Conservation (phyloP, 176 grass and related monocot genomes). For the Eremochloa ophiuroides region DNA sequence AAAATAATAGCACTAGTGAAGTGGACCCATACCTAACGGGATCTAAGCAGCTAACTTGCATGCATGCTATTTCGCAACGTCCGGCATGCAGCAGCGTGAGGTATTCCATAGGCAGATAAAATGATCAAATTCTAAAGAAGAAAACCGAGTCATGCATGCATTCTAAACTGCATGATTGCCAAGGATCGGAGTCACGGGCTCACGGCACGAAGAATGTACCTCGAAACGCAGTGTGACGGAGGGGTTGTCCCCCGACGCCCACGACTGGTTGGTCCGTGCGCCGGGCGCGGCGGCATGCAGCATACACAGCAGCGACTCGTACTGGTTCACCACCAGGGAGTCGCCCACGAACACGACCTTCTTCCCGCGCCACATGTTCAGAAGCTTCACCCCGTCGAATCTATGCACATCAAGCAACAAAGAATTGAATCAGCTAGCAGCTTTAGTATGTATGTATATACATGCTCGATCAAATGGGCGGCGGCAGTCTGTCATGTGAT, state of each 20-base stretch:
- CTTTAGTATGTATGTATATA: too few relatives aligned
- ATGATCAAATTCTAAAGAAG: too few relatives aligned
- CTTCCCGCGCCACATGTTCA: slow-evolving; percentile 63
- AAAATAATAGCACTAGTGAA: too few relatives aligned
- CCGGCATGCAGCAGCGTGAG: too few relatives aligned
- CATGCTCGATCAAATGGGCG: neutral
- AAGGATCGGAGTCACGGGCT: too few relatives aligned
- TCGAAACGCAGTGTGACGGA: slow-evolving; percentile 42
- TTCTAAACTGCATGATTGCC: too few relatives aligned
- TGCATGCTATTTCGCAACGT: too few relatives aligned
- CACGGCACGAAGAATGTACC: slow-evolving; percentile 19
- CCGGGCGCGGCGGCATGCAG: slow-evolving; percentile 52
- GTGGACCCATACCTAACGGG: too few relatives aligned
- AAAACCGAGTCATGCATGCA: too few relatives aligned
- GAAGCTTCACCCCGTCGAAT: slow-evolving; percentile 62
- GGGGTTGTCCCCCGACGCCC: neutral
- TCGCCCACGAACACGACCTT: slow-evolving; percentile 89
- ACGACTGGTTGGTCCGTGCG: slow-evolving; percentile 23
- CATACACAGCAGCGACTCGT: slow-evolving; percentile 77
- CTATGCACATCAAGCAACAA: neutral
- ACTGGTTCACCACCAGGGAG: slow-evolving; percentile 83
- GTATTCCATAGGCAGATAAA: too few relatives aligned
- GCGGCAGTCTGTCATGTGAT: neutral
- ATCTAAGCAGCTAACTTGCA: too few relatives aligned
- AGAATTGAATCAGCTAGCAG: too few relatives aligned